Conservation (phyloP, 345 rosid species). For the Camelina neglecta region DNA sequence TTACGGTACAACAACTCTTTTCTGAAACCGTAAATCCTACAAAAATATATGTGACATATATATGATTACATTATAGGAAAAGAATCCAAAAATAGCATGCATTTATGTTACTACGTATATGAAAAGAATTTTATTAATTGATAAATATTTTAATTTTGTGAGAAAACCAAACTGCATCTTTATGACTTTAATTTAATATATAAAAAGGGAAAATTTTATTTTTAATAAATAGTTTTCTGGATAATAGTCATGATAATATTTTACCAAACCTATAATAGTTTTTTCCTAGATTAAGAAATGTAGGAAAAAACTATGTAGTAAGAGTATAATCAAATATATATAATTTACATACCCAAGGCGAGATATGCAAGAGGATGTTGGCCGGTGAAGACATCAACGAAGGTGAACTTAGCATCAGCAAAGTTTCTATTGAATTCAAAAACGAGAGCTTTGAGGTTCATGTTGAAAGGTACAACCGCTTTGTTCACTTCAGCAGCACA, state of each 20-base stretch:
- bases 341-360: constrained; percentile 31
- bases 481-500: constrained; percentile 41
- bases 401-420: constrained; percentile 45
- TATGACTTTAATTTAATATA: neutral
- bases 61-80: neutral
- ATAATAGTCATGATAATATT: neutral
- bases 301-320: too few species aligned
- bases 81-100: neutral
- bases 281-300: too few species aligned
- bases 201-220: neutral
- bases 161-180: neutral
- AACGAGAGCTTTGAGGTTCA: constrained; percentile 41
- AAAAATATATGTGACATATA: neutral
- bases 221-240: too few species aligned
- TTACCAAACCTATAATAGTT: neutral
- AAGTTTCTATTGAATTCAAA: constrained; percentile 39
- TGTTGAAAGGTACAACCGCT: constrained; percentile 46
- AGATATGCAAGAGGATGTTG: constrained; percentile 27
- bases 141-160: neutral
- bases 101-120: neutral
- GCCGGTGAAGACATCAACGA: constrained; percentile 30
- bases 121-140: neutral
- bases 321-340: neutral
- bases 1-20: constrained; percentile 41
- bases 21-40: constrained; percentile 28